Conservation (phyloP, 768 basidiomycete genomes). For the Auricularia auricula-judae region DNA sequence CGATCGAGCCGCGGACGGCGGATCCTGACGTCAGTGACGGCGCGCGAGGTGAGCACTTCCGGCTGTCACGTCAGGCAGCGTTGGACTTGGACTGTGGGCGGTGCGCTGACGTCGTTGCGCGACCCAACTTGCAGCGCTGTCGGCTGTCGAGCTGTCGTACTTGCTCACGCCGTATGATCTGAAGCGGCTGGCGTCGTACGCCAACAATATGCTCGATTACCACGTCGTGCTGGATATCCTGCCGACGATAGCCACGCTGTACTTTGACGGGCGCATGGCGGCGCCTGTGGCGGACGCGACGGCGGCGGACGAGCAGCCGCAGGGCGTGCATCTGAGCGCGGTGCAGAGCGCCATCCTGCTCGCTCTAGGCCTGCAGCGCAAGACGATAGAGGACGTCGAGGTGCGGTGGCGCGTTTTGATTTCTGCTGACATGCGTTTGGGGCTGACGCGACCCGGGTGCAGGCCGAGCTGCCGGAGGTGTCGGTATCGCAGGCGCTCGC, state of each 20-base stretch:
- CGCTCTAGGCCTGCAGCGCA: conserved; percentile 81
- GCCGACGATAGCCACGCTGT: conserved; percentile 68
- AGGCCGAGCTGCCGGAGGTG: conserved; percentile 64
- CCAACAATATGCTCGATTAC: conserved; percentile 92
- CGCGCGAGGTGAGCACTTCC: conserved; percentile 23
- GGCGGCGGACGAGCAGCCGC: conserved; percentile 22
- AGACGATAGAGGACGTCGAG: conserved; percentile 83
- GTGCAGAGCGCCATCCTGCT: conserved; percentile 88
- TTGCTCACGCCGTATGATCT: conserved; percentile 85
- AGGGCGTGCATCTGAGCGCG: conserved; percentile 61
- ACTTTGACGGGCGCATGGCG: conserved; percentile 53
- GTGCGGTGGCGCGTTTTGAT: conserved; percentile 26
- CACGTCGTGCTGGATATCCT: conserved; percentile 91
- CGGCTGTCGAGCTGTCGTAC: conserved; percentile 42
- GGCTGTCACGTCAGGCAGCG: background rate
- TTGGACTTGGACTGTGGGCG: background rate
- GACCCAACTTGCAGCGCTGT: conserved; percentile 24
- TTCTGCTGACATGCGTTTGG: background rate
- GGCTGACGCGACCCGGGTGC: background rate
- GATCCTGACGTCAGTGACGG: conserved; percentile 31
- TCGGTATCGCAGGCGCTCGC: conserved; percentile 84
- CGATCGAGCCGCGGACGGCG: conserved; percentile 3
- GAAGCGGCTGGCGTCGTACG: conserved; percentile 90
- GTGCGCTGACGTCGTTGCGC: background rate
- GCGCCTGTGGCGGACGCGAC: conserved; percentile 24